phyloP scores from a whole-genome alignment of 2,329 filamentous ascomycete species.

The Colletotrichum viniferum region DNA sequence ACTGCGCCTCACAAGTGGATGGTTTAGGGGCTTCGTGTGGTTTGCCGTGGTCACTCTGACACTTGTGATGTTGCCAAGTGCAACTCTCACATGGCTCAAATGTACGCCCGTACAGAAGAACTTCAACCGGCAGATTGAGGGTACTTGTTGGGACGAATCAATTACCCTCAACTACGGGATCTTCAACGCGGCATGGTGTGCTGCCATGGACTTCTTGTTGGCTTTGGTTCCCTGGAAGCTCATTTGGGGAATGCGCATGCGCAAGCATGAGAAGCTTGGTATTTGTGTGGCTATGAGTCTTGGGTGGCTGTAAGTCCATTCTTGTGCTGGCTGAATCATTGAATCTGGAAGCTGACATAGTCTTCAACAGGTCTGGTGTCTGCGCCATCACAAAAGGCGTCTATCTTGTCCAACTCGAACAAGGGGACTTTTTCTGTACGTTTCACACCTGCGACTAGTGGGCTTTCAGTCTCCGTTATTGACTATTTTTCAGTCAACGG shows the following conservation, averaged over 20 bases:
- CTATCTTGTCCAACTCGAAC: slow-evolving; percentile 9
- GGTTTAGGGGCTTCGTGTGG: slow-evolving; percentile 29
- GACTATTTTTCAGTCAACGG: slow-evolving; percentile 4
- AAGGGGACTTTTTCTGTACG: slow-evolving; percentile 6
- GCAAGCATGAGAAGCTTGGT: slow-evolving; percentile 30
- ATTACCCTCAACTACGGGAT: slow-evolving; percentile 16
- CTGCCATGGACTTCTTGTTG: slow-evolving; percentile 30
- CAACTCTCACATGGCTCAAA: slow-evolving; percentile 27
- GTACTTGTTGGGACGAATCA: slow-evolving; percentile 23
- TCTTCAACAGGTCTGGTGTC: not conserved
- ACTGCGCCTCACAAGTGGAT: slow-evolving; percentile 28
- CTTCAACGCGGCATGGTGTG: slow-evolving; percentile 11
- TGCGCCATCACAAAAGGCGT: slow-evolving; percentile 8
- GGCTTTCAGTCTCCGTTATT: not conserved
- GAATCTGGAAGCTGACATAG: not conserved
- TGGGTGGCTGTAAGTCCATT: slow-evolving; percentile 25
- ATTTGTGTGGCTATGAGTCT: slow-evolving; percentile 29
- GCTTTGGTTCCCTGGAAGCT: slow-evolving; percentile 34
- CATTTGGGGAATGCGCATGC: slow-evolving; percentile 32
- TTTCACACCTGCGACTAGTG: not conserved
- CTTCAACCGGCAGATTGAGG: slow-evolving; percentile 24
- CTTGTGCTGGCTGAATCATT: not conserved
- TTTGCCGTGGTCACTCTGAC: slow-evolving; percentile 27
- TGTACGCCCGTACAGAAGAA: slow-evolving; percentile 27
- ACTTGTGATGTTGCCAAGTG: slow-evolving; percentile 24